These are phyloP conservation scores for Dryas drummondii DNA, from an alignment of 306 rosid species.

Conservation along the genomic window DNA sequence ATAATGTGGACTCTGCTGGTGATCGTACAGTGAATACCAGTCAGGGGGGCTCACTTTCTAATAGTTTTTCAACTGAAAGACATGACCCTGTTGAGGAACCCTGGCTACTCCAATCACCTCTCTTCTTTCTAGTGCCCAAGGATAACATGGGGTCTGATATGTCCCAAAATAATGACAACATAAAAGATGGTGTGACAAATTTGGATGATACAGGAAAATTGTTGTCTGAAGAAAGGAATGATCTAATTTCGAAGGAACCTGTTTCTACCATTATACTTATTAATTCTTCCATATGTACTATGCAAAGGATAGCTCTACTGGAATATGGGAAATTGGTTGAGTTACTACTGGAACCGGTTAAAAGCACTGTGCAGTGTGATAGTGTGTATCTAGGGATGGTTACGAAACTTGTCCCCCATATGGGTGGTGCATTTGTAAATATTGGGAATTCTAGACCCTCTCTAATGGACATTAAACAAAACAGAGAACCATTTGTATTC, in stretches of 20 bases:
- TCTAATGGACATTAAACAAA: constrained; percentile 76
- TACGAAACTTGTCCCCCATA: constrained; percentile 85
- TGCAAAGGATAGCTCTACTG: constrained; percentile 96
- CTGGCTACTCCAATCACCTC: constrained; percentile 58
- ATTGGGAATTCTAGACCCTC: constrained; percentile 81
- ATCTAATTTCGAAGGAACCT: constrained; percentile 41
- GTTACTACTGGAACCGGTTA: constrained; percentile 86
- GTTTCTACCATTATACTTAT: constrained; percentile 73
- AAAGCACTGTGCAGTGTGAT: constrained; percentile 89
- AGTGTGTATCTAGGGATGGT: constrained; percentile 84
- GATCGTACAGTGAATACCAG: constrained; percentile 31
- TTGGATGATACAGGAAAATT: constrained; percentile 46
- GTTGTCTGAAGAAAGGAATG: constrained; percentile 54
- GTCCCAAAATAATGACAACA: constrained; percentile 35
- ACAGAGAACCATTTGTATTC: constrained; percentile 84
- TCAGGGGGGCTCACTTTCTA: constrained; percentile 38
- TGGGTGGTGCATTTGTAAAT: constrained; percentile 96
- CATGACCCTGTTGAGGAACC: constrained; percentile 89
- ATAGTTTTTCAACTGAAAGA: constrained; percentile 37
- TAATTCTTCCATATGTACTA: constrained; percentile 92
- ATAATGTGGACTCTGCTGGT: constrained; percentile 34
- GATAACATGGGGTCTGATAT: constrained; percentile 41
- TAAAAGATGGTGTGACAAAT: constrained; percentile 34
- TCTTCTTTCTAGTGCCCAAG: constrained; percentile 32
- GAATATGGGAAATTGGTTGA: constrained; percentile 86